A percentile compares a stretch with the other conserved stretches of the same genome.
phyloP scores from a whole-genome alignment of 441 rosid species.

The Gossypium davidsonii region DNA sequence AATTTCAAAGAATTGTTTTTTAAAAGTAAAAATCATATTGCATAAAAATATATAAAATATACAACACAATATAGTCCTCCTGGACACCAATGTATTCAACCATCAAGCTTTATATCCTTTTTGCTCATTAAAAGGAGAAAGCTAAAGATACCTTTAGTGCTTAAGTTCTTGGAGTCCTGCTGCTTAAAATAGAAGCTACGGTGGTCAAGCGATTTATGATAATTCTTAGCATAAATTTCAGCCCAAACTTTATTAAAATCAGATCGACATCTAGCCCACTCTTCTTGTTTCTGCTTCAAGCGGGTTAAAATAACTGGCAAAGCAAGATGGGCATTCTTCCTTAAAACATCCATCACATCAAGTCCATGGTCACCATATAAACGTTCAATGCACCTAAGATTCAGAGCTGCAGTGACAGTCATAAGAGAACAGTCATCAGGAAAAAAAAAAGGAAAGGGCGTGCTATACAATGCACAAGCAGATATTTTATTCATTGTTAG shows the following conservation, averaged over 20 bases:
- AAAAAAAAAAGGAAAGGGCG: constrained; percentile 6
- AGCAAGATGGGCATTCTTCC: constrained; percentile 80
- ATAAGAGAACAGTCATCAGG: constrained; percentile 19
- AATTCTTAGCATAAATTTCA: constrained; percentile 88
- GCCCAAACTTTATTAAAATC: constrained; percentile 99
- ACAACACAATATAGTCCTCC: neutral
- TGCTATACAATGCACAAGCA: constrained; percentile 2
- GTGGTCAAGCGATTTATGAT: constrained; percentile 95
- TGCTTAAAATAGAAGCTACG: constrained; percentile 98
- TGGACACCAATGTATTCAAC: neutral
- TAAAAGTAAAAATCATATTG: neutral
- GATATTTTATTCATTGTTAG: constrained; percentile 12
- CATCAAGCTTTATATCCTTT: neutral
- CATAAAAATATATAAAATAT: neutral
- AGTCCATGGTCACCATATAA: constrained; percentile 98
- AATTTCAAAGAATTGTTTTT: neutral
- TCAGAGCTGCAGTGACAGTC: constrained; percentile 50
- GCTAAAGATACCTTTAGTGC: constrained; percentile 67
- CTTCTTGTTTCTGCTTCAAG: constrained; percentile 97
- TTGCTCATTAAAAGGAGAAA: neutral
- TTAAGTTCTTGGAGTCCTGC: constrained; percentile 87
- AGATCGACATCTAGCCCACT: constrained; percentile 90
- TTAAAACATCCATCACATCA: constrained; percentile 82
- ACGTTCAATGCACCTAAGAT: constrained; percentile 91
- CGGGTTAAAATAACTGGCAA: constrained; percentile 91